Conservation (phyloP, 106 monocot species). For the Phalaenopsis equestris region DNA sequence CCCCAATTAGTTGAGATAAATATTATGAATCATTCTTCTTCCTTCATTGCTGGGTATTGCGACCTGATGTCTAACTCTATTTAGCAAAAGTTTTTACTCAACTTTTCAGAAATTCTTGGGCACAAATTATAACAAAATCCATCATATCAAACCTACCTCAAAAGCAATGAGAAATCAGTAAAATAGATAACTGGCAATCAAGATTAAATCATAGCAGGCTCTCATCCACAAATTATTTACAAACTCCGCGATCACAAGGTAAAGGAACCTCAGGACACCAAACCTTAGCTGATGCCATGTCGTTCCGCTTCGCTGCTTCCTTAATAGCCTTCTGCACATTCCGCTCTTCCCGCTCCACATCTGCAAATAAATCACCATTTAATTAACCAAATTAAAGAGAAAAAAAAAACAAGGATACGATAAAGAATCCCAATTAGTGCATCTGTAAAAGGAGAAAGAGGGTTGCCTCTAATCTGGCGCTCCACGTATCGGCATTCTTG, state of each 20-base stretch:
- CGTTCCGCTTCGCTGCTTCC: conserved; percentile 90
- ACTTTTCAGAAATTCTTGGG: not conserved
- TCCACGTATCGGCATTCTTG: conserved; percentile 83
- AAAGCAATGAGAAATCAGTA: not conserved
- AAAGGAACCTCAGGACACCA: not conserved
- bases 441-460: not conserved
- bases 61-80: not conserved
- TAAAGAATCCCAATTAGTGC: not conserved
- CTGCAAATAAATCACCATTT: conserved; percentile 22
- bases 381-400: not conserved
- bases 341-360: conserved; percentile 90
- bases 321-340: conserved; percentile 95
- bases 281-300: conserved; percentile 93
- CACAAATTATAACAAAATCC: not conserved
- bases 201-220: not conserved
- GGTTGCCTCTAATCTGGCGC: conserved; percentile 84
- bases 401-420: not conserved
- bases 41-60: not conserved
- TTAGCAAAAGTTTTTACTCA: not conserved
- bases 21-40: not conserved
- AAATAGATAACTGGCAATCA: not conserved
- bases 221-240: not conserved
- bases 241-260: not conserved
- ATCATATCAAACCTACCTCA: not conserved
- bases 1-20: not conserved